phyloP scores from a whole-genome alignment of 495 filamentous ascomycete species.

The Penicillium angulare region DNA sequence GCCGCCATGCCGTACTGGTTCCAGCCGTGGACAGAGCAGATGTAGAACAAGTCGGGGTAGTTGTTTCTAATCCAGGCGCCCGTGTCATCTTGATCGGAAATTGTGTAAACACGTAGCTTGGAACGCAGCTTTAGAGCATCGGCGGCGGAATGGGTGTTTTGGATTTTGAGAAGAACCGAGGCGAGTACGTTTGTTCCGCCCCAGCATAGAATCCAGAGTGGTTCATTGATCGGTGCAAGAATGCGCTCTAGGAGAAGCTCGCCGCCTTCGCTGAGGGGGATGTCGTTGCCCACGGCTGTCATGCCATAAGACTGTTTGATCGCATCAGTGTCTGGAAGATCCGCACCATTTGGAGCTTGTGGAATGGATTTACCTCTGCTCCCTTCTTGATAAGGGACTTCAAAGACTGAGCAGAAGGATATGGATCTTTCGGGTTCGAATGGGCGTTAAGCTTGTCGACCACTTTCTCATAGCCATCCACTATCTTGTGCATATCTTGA shows the following conservation, averaged over 20 bases:
- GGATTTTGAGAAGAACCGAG: conserved; percentile 35
- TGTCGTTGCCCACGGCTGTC: conserved; percentile 25
- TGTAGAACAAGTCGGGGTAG: conserved; percentile 48
- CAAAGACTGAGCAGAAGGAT: conserved; percentile 7
- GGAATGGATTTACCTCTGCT: conserved; percentile 6
- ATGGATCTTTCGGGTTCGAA: conserved; percentile 2
- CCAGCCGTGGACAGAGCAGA: conserved; percentile 45
- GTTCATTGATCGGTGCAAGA: conserved; percentile 20
- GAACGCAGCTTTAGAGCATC: conserved; percentile 32
- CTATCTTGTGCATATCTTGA: conserved; percentile 10
- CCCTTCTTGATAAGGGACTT: conserved; percentile 11
- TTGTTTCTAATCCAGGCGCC: conserved; percentile 46
- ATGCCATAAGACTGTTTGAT: conserved; percentile 30
- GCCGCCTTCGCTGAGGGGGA: conserved; percentile 36
- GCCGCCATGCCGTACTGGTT: conserved; percentile 47
- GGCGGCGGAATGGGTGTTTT: conserved; percentile 18
- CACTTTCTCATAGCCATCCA: conserved; percentile 16
- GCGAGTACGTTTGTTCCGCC: conserved; percentile 50
- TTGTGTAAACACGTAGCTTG: conserved; percentile 46
- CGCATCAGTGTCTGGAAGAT: neutral
- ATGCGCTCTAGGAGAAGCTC: conserved; percentile 38
- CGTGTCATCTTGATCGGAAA: conserved; percentile 51
- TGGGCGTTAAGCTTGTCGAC: conserved; percentile 14
- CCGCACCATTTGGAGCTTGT: neutral
- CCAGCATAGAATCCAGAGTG: conserved; percentile 48